phyloP scores from a whole-genome alignment of 2,329 filamentous ascomycete genomes.

The Knufia fluminis region DNA sequence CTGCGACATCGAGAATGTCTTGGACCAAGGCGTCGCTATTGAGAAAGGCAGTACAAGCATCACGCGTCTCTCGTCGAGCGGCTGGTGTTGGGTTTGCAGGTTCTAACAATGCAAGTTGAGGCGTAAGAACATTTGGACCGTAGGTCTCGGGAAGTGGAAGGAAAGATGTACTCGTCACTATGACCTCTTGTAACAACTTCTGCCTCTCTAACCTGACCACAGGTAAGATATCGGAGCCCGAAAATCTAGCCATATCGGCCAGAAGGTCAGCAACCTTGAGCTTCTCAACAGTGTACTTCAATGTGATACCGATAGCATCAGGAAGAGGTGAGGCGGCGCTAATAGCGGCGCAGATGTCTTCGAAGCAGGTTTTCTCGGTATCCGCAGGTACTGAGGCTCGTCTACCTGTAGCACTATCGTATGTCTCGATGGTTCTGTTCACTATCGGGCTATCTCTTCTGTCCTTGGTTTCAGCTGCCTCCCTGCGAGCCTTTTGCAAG shows the following conservation, averaged over 20 bases:
- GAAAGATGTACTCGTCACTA: constrained; percentile 36
- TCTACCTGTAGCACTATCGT: constrained; percentile 18
- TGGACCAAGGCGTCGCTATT: constrained; percentile 49
- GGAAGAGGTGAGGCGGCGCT: not conserved
- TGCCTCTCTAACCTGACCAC: not conserved
- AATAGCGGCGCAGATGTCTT: constrained; percentile 40
- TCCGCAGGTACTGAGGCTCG: constrained; percentile 23
- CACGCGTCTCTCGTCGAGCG: constrained; percentile 11
- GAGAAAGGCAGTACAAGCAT: constrained; percentile 41
- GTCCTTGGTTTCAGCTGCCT: constrained; percentile 54
- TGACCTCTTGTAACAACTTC: constrained; percentile 53
- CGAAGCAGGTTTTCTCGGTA: constrained; percentile 35
- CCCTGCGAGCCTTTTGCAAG: constrained; percentile 57
- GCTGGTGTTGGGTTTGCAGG: constrained; percentile 24
- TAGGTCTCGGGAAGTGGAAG: constrained; percentile 40
- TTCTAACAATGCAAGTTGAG: constrained; percentile 56
- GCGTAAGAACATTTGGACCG: constrained; percentile 58
- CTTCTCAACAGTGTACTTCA: constrained; percentile 20
- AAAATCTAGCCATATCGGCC: not conserved
- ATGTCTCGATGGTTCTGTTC: constrained; percentile 32
- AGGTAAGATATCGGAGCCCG: not conserved
- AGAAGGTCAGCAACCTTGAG: constrained; percentile 6
- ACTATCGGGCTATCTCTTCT: constrained; percentile 35
- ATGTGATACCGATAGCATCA: constrained; percentile 41
- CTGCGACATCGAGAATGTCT: constrained; percentile 56